Percentiles rank a stretch among this genome's conserved stretches.
Evolutionary conservation across 1,139 yeast genomes (phyloP).

Genomic region (Pichia sp.): DNA sequence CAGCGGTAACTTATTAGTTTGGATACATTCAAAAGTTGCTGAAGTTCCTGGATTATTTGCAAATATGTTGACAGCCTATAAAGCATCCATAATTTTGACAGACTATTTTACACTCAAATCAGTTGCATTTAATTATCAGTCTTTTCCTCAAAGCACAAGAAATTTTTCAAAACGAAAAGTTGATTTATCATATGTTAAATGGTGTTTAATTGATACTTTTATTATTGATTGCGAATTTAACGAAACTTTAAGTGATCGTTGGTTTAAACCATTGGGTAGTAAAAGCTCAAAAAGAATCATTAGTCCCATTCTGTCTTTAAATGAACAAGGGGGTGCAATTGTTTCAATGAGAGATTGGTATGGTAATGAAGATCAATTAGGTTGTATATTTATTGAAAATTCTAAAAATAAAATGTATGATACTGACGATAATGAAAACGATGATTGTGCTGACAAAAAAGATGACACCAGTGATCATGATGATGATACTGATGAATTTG

Average conservation of each 20-base stretch:
- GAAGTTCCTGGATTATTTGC: conserved; percentile 87
- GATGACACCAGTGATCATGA: conserved; percentile 11
- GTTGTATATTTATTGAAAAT: conserved; percentile 35
- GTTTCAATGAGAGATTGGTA: conserved; percentile 89
- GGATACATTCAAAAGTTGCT: conserved; percentile 73
- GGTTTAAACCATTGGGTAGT: conserved; percentile 88
- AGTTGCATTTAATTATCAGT: conserved; percentile 89
- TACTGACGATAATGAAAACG: conserved; percentile 23
- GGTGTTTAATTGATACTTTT: conserved; percentile 89
- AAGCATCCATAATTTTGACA: conserved; percentile 69
- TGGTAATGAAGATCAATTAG: conserved; percentile 58
- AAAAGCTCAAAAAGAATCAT: conserved; percentile 68
- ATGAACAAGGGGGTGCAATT: conserved; percentile 96
- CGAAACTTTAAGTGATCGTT: conserved; percentile 83
- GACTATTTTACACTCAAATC: conserved; percentile 89
- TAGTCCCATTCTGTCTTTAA: conserved; percentile 81
- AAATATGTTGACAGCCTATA: conserved; percentile 60
- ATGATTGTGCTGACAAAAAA: conserved; percentile 12
- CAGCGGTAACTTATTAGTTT: conserved; percentile 74
- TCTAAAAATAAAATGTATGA: conserved; percentile 13
- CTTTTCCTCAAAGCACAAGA: conserved; percentile 79
- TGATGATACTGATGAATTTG: conserved; percentile 14
- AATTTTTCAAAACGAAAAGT: conserved; percentile 74
- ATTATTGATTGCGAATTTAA: conserved; percentile 93
- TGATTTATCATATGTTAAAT: conserved; percentile 71